Base-by-base conservation (phyloP, 1,284 basidiomycete species). In the Cutaneotrichosporon sp. region DNA sequence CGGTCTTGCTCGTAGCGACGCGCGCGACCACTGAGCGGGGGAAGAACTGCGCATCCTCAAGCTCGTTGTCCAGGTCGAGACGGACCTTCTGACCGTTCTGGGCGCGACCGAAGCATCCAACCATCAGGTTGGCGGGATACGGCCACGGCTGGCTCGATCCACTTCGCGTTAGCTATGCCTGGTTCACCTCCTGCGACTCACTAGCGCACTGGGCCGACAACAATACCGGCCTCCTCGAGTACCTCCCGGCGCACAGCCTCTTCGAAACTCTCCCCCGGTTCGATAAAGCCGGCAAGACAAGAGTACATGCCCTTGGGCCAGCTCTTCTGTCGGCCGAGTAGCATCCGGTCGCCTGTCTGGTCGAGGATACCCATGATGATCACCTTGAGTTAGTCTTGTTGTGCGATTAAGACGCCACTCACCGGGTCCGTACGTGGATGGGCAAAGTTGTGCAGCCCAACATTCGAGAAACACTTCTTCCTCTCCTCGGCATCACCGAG, bases 231-330 rank as follows among this genome's bases (percentile, higher is more conserved):
- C 74, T 97, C 94, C 72, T 97, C 94, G 82, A 90, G 87, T 63
- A 96, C 87, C 74, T 97, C 94, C 27, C 94, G 81, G 56, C 84
- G 81, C 16, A 97, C 92, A 1, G 92, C 87, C 62, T 97, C 93
- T 74, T 98, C 94, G 60, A 97, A 87, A 0, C 86, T 84, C 74
- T 96, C 92, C n/a, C 87, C 91, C 3, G 90, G 88, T 70, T 96
- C 91, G 50, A 90, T 83, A 67, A 94, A 96, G 1, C 91, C 91
- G 2, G 90, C 90, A 19, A 94, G 76, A 46, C 89, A 88, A 5
- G 89, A 92, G 74, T 90, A 94, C 73, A 73, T 67, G n/a, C 71
- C 75, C 53, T 74, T 73, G 0, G 75, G 72, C 75, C 75, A 77
- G 26, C 70, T 61, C 60, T 69, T 72, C 60, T 87, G 88, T 61